A percentile compares a stretch with the other conserved stretches of the same genome.
Conservation (phyloP, 352 stramenopile species). For the Pythium folliculosum region DNA sequence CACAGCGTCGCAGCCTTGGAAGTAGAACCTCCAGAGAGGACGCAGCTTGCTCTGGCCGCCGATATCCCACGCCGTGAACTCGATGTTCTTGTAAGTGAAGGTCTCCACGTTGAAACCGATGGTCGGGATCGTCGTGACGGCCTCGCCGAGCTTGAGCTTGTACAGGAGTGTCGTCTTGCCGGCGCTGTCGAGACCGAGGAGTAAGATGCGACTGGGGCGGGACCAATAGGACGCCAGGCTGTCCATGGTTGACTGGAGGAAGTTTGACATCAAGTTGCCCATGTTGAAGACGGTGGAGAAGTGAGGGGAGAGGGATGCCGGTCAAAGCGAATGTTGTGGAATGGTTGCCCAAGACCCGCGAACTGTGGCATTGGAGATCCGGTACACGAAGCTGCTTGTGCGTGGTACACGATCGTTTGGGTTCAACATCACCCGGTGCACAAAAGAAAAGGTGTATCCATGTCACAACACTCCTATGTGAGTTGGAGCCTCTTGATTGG, state of each 20-base stretch:
- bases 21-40: constrained; percentile 62
- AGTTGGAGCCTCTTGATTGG: constrained; percentile 1
- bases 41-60: constrained; percentile 52
- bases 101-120: constrained; percentile 89
- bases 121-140: constrained; percentile 77
- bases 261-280: constrained; percentile 50
- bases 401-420: neutral
- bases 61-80: constrained; percentile 62
- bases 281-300: constrained; percentile 24
- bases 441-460: too few relatives aligned
- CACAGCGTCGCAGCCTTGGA: constrained; percentile 39
- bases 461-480: neutral
- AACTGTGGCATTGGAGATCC: too few relatives aligned
- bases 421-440: neutral
- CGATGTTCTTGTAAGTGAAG: constrained; percentile 68
- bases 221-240: constrained; percentile 35
- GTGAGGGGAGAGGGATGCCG: too few relatives aligned
- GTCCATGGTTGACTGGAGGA: constrained; percentile 36
- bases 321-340: neutral
- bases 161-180: constrained; percentile 98
- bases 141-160: constrained; percentile 79
- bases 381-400: too few relatives aligned
- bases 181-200: constrained; percentile 93
- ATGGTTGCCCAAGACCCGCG: too few relatives aligned
- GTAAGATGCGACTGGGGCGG: constrained; percentile 64